Base-by-base conservation (phyloP, 306 rosid species). In the Cicer yamashitae region DNA sequence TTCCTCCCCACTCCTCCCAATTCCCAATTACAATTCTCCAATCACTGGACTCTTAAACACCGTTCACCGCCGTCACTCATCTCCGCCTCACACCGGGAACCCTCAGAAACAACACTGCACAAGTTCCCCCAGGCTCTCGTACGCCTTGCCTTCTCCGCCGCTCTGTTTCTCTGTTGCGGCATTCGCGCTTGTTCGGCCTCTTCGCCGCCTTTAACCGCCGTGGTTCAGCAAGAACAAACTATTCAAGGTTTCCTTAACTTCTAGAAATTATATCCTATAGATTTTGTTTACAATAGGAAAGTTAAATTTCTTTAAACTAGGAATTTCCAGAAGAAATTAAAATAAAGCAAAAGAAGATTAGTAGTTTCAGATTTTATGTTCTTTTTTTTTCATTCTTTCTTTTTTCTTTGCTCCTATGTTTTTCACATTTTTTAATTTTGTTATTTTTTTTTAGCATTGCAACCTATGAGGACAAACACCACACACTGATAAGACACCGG, bases 161-260 rank as follows among this genome's bases (percentile, higher is more conserved):
- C 81, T 1, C 59, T 91, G 78, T 73, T 88, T 57, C 77, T 91
- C 18, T 85, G 92, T 78, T 54, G 88, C 34, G 85, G 88, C 62
- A 50, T 79, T 64, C 96, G 88, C 13, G 47, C 71, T 39, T 77
- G 86, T 78, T 75, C 86, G 30, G 91, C 90, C 13, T 67, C 84
- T 68, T 82, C 84, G 17, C 81, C 79, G 7, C 15, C 79, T 71
- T 76, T 71, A 1, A 70, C 84, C 6, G 13, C 74, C 7, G 71
- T 76, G 3, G 74, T 73, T 79, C 83, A 66, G 22, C 86, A 86
- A 73, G 87, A 86, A 73, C 80, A 75, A 73, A 71, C 76, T 47
- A 22, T 50, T 74, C 90, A 82, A 86, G 92, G 98, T 93, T 58
- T 37, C 7, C 2, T 52, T 40, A 40, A 5, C 20, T 71, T 54